A percentile compares a stretch with the other conserved stretches of the same genome.
These are phyloP conservation scores for Simmondsia chinensis DNA, from an alignment of 148 eudicot genomes.

Conservation along the genomic window DNA sequence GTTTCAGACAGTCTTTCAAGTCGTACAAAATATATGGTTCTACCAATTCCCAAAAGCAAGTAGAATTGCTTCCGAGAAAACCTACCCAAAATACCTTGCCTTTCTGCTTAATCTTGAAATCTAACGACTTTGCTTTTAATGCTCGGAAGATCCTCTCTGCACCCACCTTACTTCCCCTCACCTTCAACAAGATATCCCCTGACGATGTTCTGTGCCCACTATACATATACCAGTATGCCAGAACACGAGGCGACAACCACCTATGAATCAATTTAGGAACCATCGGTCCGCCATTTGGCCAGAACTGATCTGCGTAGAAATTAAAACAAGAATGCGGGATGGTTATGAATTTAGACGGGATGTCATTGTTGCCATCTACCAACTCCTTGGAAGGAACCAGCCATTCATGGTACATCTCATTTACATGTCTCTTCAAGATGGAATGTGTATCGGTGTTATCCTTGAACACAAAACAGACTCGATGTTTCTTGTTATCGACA, in stretches of 20 bases:
- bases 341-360: constrained; percentile 46
- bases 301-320: constrained; percentile 79
- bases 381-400: constrained; percentile 26
- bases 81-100: constrained; percentile 79
- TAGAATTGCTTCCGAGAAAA: constrained; percentile 62
- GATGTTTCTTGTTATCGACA: constrained; percentile 33
- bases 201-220: constrained; percentile 67
- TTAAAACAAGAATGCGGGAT: constrained; percentile 57
- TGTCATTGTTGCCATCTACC: constrained; percentile 25
- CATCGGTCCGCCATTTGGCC: constrained; percentile 43
- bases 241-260: constrained; percentile 84
- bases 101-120: constrained; percentile 56
- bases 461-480: constrained; percentile 48
- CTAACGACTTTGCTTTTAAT: constrained; percentile 47
- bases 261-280: constrained; percentile 78
- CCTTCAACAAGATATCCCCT: constrained; percentile 75
- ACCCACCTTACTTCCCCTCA: constrained; percentile 53
- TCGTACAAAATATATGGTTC: constrained; percentile 57
- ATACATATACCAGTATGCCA: constrained; percentile 97
- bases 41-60: constrained; percentile 45
- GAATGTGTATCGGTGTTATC: constrained; percentile 38
- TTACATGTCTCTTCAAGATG: constrained; percentile 48
- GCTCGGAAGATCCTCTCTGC: constrained; percentile 49
- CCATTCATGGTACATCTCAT: constrained; percentile 81
- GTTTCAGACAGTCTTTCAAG: constrained; percentile 36